phyloP scores from a whole-genome alignment of 2,329 filamentous ascomycete species.

The Emergomyces pasteurianus region DNA sequence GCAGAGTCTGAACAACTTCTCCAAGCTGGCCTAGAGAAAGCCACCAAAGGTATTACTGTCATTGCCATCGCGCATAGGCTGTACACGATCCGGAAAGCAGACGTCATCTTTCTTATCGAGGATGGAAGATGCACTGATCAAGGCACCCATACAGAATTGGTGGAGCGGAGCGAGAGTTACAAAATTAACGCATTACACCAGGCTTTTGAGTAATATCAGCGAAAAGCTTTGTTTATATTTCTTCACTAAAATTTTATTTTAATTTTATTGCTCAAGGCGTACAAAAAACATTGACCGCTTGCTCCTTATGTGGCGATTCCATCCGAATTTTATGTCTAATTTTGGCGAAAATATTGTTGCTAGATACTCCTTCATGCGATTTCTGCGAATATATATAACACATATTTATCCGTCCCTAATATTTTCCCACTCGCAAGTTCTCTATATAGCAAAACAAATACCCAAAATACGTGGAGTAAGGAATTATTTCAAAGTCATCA shows the following conservation, averaged over 20 bases:
- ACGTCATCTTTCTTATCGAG: constrained; percentile 68
- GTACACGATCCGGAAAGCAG: constrained; percentile 62
- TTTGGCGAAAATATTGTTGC: not conserved
- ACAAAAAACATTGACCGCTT: not conserved
- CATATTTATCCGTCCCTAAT: not conserved
- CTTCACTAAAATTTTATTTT: not conserved
- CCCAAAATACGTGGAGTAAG: not conserved
- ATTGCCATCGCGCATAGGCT: constrained; percentile 64
- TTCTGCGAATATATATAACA: not conserved
- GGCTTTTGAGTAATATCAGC: constrained; percentile 15
- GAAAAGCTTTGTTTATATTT: not conserved
- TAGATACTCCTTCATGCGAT: not conserved
- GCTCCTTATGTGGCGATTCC: not conserved
- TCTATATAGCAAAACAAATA: not conserved
- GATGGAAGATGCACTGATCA: constrained; percentile 51
- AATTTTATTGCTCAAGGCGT: not conserved
- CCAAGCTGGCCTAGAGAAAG: constrained; percentile 53
- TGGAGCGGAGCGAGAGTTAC: constrained; percentile 33
- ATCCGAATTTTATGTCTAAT: not conserved
- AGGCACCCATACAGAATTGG: constrained; percentile 51
- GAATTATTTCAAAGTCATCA: not conserved
- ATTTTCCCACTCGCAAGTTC: not conserved
- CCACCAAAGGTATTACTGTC: constrained; percentile 43
- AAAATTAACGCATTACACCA: constrained; percentile 29
- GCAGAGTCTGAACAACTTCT: constrained; percentile 52